phyloP scores from a whole-genome alignment of 2,329 filamentous ascomycete genomes.

The Beauveria caledonica region DNA sequence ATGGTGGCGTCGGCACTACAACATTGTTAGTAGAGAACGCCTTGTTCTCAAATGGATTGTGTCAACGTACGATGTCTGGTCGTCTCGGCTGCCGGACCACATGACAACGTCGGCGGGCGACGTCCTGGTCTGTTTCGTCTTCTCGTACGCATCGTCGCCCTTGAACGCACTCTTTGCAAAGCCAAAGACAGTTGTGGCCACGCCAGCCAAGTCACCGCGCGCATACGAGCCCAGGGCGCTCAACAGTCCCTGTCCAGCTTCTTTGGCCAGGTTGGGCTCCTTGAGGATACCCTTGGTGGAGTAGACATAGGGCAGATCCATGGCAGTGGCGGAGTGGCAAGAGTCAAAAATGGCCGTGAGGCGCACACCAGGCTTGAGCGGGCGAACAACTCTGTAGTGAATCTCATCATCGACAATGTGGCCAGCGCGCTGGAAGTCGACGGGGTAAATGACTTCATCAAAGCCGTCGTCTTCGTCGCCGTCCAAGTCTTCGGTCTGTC shows the following conservation, averaged over 20 bases:
- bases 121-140: conserved; percentile 80
- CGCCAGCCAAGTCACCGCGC: conserved; percentile 72
- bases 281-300: conserved; percentile 73
- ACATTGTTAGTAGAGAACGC: conserved; percentile 15
- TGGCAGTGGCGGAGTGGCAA: conserved; percentile 69
- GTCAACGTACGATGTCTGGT: conserved; percentile 65
- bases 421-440: conserved; percentile 61
- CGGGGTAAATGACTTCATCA: conserved; percentile 72
- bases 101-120: conserved; percentile 93
- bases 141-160: conserved; percentile 71
- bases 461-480: conserved; percentile 72
- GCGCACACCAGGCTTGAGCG: conserved; percentile 75
- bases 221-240: conserved; percentile 71
- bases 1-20: conserved; percentile 82
- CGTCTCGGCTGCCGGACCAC: conserved; percentile 95
- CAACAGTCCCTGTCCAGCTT: conserved; percentile 65
- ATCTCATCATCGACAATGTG: conserved; percentile 75
- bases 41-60: conserved; percentile 32
- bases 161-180: conserved; percentile 81
- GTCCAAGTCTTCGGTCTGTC: conserved; percentile 64
- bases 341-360: conserved; percentile 76
- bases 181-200: conserved; percentile 70
- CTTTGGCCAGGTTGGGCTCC: conserved; percentile 73
- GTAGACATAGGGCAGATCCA: conserved; percentile 74
- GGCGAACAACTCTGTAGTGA: conserved; percentile 67